Evolutionary conservation across 495 filamentous ascomycete genomes (phyloP), one percentile per base, ranked within the genome.

Genomic region (Aspergillus sclerotioniger): DNA sequence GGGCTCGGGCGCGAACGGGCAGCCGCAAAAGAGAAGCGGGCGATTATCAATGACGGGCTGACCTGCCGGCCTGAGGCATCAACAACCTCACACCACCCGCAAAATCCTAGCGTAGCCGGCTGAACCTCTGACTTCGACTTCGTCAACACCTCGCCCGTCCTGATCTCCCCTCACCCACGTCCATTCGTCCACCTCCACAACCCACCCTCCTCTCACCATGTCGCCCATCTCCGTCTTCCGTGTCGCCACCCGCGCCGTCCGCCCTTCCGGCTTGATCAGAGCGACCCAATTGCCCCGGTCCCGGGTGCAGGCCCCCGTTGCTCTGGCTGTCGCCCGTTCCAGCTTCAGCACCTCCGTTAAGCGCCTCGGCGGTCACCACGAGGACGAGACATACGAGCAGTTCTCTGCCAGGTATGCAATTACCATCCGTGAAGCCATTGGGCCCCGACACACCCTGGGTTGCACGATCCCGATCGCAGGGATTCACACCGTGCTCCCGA

Each of bases 341-440:
- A 82, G 75, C 78, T 90, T 89, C 83, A 88, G 85, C 81, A 89
- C 85, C 67, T 81, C 84, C 68, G 76, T 74, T 71, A 76, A 81
- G 72, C 78, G 79, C 67, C 73, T 74, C 55, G 75, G 73, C 68
- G 80, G 80, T 59, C 70, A 71, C 52, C 85, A 91, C 72, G 89
- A 93, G 73, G 94, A 89, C 63, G 86, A 99, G 86, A 96, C 85
- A 68, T 99, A 94, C 69, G 94, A 99, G 83, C 91, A 99, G 82
- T 99, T 99, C 77, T 91, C 89, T 76, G 90, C 92, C 66, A 91
- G 94, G 94, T 98, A 90, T 76, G 91, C 64, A 50, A 49, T 45
- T 43, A 41, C 58, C 33, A 35, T 41, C 37, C 50, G 50, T 54
- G 51, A 39, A 66, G 53, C 68, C 69, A 73, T 73, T 77, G 71